These are phyloP conservation scores for Emericellopsis atlantica DNA, from an alignment of 2,329 filamentous ascomycete genomes.

Conservation along the genomic window DNA sequence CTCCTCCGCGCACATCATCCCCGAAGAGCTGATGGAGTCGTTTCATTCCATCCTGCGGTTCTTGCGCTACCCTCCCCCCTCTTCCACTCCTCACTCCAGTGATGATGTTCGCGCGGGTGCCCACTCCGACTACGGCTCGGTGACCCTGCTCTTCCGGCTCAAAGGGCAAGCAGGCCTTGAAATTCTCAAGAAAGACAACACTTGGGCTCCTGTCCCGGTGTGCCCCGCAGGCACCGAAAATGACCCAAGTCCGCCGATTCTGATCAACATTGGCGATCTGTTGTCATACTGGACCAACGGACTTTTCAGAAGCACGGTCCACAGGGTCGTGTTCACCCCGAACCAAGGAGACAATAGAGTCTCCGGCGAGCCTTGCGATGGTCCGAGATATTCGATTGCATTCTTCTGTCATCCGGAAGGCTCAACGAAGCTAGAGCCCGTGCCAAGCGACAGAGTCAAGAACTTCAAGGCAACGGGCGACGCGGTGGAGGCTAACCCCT, in stretches of 20 bases:
- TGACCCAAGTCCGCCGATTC: constrained; percentile 56
- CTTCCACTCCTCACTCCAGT: constrained; percentile 26
- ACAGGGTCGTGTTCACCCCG: constrained; percentile 64
- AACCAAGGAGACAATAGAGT: constrained; percentile 10
- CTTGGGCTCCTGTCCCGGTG: constrained; percentile 56
- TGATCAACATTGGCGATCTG: constrained; percentile 64
- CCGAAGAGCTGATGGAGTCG: constrained; percentile 22
- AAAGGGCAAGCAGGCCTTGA: constrained; percentile 78
- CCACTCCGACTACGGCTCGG: constrained; percentile 73
- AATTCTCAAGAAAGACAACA: constrained; percentile 47
- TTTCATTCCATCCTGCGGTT: constrained; percentile 53
- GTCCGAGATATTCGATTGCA: constrained; percentile 51
- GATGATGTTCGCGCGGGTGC: constrained; percentile 75
- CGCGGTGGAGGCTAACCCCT: constrained; percentile 25
- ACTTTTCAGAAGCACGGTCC: constrained; percentile 74
- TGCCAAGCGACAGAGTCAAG: constrained; percentile 47
- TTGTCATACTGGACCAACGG: constrained; percentile 85
- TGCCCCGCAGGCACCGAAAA: constrained; percentile 44
- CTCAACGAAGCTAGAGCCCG: constrained; percentile 35
- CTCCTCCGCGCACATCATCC: constrained; percentile 29
- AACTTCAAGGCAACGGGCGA: constrained; percentile 20
- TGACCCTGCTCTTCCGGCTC: constrained; percentile 74
- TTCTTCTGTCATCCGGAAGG: constrained; percentile 57
- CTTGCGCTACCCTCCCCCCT: constrained; percentile 56
- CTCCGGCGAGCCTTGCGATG: constrained; percentile 31